Conservation (phyloP, 768 basidiomycete species). For the Boletus pseudopeckii region DNA sequence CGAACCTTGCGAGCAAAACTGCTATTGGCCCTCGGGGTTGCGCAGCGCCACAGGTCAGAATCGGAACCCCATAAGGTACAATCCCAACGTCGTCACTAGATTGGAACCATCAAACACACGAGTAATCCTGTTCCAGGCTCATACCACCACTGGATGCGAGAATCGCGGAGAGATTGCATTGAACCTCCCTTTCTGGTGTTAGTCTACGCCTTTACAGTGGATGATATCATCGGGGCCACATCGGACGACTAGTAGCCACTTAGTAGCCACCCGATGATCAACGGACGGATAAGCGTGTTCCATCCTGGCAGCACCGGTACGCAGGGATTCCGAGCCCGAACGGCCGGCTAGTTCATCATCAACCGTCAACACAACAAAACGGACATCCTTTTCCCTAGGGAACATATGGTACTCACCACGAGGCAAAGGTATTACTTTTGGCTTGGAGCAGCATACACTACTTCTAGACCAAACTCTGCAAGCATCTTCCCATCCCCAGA, state of each 20-base stretch:
- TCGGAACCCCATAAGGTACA: too few relatives aligned
- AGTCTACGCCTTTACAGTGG: too few relatives aligned
- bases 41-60: slow-evolving; percentile 2
- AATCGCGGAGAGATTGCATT: background rate
- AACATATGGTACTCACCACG: background rate
- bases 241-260: background rate
- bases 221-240: slow-evolving; percentile 8
- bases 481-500: background rate
- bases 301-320: background rate
- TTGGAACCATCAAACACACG: background rate
- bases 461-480: background rate
- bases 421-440: background rate
- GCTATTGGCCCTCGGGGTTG: slow-evolving; percentile 14
- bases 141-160: background rate
- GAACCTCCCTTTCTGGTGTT: too few relatives aligned
- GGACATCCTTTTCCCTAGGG: background rate
- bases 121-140: too few relatives aligned
- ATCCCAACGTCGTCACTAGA: background rate
- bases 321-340: background rate
- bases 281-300: background rate
- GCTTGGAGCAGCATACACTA: background rate
- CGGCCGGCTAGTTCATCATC: background rate
- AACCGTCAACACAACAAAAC: background rate
- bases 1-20: background rate
- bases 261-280: background rate